These are phyloP conservation scores for Thalassiosira gravida DNA, from an alignment of 352 stramenopile species.

Conservation along the genomic window DNA sequence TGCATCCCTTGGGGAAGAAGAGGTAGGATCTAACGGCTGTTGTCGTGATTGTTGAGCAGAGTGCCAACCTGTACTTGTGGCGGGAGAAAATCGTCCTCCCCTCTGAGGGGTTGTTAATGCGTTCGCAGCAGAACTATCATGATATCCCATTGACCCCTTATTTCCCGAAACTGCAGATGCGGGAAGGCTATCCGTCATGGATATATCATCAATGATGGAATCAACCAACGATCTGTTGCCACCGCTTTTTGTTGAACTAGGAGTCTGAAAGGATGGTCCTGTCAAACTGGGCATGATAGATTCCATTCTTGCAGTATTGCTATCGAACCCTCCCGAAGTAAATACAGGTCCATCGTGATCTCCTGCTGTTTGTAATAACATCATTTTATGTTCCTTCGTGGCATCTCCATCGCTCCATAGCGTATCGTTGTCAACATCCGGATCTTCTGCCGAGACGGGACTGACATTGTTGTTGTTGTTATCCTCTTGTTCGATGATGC, in stretches of 20 bases:
- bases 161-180: no score
- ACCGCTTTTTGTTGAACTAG: no score
- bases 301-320: constrained; percentile 1
- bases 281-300: constrained; percentile 2
- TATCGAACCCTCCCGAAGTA: constrained; percentile 30
- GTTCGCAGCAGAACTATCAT: no score
- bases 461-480: neutral
- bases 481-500: neutral
- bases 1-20: no score
- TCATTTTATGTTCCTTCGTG: constrained; percentile 26
- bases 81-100: no score
- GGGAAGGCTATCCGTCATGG: no score
- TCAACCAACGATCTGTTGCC: constrained; percentile 25
- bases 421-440: constrained; percentile 39
- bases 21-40: no score
- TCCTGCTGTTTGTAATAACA: constrained; percentile 6
- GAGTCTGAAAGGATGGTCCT: constrained; percentile 2
- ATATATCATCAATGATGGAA: constrained; percentile 33
- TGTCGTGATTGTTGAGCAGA: no score
- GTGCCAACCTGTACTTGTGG: no score
- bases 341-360: constrained; percentile 14
- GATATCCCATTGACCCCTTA: no score
- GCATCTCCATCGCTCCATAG: constrained; percentile 34
- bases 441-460: constrained; percentile 6
- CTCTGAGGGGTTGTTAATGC: no score